These are phyloP conservation scores for Taphrina populina DNA, from an alignment of 1,139 yeast species.

Conservation along the genomic window DNA sequence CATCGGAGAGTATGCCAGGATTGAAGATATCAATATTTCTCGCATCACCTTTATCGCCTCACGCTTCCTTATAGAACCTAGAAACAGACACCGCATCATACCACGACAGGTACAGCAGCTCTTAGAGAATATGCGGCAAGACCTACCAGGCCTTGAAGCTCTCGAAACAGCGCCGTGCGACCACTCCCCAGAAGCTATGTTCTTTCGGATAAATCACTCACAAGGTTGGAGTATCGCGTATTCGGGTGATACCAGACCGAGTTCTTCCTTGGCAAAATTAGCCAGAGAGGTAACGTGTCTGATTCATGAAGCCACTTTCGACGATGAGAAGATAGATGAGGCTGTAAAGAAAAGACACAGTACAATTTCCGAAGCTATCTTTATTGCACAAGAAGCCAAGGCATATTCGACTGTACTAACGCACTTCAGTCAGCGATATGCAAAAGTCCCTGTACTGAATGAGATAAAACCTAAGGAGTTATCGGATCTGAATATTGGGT, in stretches of 20 bases:
- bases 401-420: conserved; percentile 74
- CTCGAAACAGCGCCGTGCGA: conserved; percentile 17
- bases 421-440: conserved; percentile 77
- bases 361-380: conserved; percentile 85
- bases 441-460: conserved; percentile 15
- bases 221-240: conserved; percentile 57
- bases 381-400: conserved; percentile 63
- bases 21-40: conserved; percentile 54
- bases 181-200: conserved; percentile 26
- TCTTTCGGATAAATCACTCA: conserved; percentile 17
- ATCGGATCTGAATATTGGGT: background rate
- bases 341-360: conserved; percentile 82
- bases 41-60: conserved; percentile 42
- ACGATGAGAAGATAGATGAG: conserved; percentile 73
- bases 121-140: background rate
- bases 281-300: conserved; percentile 73
- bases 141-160: conserved; percentile 8
- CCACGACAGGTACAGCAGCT: background rate
- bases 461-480: background rate
- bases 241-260: conserved; percentile 95
- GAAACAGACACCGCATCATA: too few species aligned
- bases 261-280: conserved; percentile 58
- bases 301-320: conserved; percentile 91
- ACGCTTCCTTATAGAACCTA: too few species aligned
- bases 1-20: conserved; percentile 64